These are phyloP conservation scores for Pterocarpus santalinus DNA, from an alignment of 306 rosid species.

Conservation along the genomic window DNA sequence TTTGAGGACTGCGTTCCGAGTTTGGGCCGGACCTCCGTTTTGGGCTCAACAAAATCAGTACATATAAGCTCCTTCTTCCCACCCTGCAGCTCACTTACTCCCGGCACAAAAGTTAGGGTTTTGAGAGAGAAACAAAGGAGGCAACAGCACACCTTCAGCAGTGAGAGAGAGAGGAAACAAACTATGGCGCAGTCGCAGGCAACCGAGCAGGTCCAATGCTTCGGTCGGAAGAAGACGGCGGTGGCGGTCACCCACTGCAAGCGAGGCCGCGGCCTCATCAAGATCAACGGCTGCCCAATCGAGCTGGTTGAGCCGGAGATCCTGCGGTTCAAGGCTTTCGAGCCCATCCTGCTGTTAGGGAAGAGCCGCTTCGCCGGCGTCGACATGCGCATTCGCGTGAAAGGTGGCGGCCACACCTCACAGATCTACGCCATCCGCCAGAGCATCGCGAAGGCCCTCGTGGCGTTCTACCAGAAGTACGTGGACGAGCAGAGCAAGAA, in stretches of 20 bases:
- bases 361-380: constrained; percentile 74
- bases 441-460: constrained; percentile 86
- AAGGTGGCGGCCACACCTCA: constrained; percentile 86
- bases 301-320: constrained; percentile 84
- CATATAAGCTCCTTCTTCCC: too few species aligned
- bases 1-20: too few species aligned
- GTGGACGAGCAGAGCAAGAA: constrained; percentile 94
- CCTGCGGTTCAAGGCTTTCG: constrained; percentile 84
- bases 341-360: constrained; percentile 81
- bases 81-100: background rate
- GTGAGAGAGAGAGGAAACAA: background rate
- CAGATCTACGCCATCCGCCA: constrained; percentile 90
- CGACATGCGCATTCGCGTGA: constrained; percentile 85
- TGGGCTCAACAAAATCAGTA: too few species aligned
- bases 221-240: constrained; percentile 91
- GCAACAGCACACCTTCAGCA: background rate
- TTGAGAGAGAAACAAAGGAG: background rate
- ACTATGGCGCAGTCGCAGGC: constrained; percentile 43
- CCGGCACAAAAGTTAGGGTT: constrained; percentile 34
- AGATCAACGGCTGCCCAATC: constrained; percentile 88
- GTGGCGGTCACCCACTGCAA: constrained; percentile 93
- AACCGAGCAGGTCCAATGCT: constrained; percentile 77
- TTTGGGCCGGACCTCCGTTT: too few species aligned
- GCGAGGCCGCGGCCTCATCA: constrained; percentile 81
- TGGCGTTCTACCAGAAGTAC: constrained; percentile 84